Conservation (phyloP, 2,329 filamentous ascomycete species). For the Diplodia seriata region DNA sequence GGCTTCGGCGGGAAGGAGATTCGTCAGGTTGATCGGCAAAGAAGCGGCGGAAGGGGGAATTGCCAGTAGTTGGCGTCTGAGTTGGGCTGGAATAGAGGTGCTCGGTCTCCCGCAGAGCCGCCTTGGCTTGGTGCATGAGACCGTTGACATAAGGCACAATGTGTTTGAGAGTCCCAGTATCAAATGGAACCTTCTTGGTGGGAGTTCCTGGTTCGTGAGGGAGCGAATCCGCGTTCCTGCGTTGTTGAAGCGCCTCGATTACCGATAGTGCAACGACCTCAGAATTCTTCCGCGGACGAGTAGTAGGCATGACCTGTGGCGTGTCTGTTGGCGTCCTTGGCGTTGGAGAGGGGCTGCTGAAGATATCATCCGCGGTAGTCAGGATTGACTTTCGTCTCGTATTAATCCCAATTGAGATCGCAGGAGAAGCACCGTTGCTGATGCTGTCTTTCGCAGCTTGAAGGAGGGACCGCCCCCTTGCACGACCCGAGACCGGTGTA, state of each 20-base stretch:
- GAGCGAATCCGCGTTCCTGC: constrained; percentile 46
- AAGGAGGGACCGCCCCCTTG: constrained; percentile 17
- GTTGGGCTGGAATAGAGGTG: constrained; percentile 55
- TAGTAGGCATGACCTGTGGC: constrained; percentile 42
- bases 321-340: constrained; percentile 41
- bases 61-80: constrained; percentile 42
- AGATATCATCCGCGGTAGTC: constrained; percentile 43
- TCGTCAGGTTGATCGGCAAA: constrained; percentile 35
- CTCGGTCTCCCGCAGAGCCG: constrained; percentile 55
- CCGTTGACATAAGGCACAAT: constrained; percentile 63
- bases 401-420: background rate
- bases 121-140: constrained; percentile 57
- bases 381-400: constrained; percentile 46
- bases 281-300: constrained; percentile 61
- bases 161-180: constrained; percentile 68
- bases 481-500: constrained; percentile 14
- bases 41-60: constrained; percentile 46
- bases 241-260: constrained; percentile 65
- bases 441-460: constrained; percentile 22
- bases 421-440: constrained; percentile 22
- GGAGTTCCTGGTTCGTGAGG: constrained; percentile 41
- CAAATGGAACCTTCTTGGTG: constrained; percentile 68
- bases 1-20: constrained; percentile 30
- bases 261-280: constrained; percentile 67
- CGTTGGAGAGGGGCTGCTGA: constrained; percentile 43